Evolutionary conservation across 306 rosid genomes (phyloP).

Genomic region (Cotoneaster glaucophyllus): DNA sequence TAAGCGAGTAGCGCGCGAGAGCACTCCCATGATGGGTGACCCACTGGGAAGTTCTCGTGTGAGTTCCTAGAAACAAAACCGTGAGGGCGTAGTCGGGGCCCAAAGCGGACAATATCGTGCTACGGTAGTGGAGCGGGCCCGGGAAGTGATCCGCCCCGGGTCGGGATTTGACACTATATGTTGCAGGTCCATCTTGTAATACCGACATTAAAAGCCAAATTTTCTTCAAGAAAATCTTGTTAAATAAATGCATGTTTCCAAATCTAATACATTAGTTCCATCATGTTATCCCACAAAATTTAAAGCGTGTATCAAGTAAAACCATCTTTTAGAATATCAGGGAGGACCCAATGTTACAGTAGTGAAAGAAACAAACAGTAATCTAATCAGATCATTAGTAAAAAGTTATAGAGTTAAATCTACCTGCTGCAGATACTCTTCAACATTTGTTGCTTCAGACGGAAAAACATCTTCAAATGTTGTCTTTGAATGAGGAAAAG

Average conservation of each 20-base stretch:
- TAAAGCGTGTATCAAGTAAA: neutral
- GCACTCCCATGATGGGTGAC: too few species aligned
- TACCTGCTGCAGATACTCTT: slow-evolving; percentile 99
- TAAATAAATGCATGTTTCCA: neutral
- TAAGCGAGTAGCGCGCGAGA: too few species aligned
- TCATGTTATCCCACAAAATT: neutral
- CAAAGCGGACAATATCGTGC: too few species aligned
- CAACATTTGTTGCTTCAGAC: slow-evolving; percentile 93
- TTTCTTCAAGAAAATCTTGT: neutral
- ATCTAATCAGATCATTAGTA: neutral
- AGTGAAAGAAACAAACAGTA: neutral
- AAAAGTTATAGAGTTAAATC: slow-evolving; percentile 13
- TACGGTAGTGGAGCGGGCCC: too few species aligned
- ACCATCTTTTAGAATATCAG: slow-evolving; percentile 1
- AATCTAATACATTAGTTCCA: neutral
- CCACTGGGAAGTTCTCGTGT: too few species aligned
- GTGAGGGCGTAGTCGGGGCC: too few species aligned
- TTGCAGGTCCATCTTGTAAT: neutral
- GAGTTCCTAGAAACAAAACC: too few species aligned
- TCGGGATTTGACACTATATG: too few species aligned
- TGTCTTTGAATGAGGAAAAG: slow-evolving; percentile 44
- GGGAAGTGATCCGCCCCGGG: too few species aligned
- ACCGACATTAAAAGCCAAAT: neutral
- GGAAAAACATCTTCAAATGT: slow-evolving; percentile 98
- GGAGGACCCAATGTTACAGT: neutral